Conservation (phyloP, 257 asterid species). For the Mitragyna speciosa region DNA sequence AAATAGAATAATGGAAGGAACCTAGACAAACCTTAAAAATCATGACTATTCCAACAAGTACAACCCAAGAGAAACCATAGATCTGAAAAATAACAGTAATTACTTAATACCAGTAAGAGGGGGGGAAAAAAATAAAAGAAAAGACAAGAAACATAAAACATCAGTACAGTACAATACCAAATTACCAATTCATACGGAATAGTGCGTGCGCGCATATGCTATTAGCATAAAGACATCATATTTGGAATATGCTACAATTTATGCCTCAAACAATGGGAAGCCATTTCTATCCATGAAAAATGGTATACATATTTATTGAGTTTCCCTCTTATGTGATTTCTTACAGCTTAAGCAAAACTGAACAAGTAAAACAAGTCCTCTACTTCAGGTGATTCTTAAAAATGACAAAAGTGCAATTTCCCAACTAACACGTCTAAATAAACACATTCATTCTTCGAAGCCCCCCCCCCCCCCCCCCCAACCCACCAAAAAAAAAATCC, state of each 20-base stretch:
- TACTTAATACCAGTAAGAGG: slow-evolving; percentile 1
- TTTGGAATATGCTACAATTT: neutral
- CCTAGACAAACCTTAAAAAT: slow-evolving; percentile 68
- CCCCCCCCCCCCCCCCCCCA: neutral
- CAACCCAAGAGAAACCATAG: slow-evolving; percentile 95
- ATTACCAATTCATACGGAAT: neutral
- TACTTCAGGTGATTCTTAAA: neutral
- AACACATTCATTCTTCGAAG: neutral
- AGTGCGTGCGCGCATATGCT: neutral
- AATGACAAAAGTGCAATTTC: neutral
- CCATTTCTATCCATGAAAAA: neutral
- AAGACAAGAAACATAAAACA: slow-evolving; percentile 10
- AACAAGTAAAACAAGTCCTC: neutral
- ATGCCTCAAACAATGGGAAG: neutral
- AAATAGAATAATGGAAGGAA: neutral
- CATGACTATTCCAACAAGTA: slow-evolving; percentile 71
- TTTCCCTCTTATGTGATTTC: too few relatives aligned
- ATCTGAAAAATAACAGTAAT: slow-evolving; percentile 39
- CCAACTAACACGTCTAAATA: neutral
- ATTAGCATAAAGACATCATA: neutral
- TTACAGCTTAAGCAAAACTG: neutral
- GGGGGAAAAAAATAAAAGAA: slow-evolving; percentile 17
- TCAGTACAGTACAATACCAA: neutral
- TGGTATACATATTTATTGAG: too few relatives aligned
- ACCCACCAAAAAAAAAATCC: too few relatives aligned